Percentiles rank a stretch among this genome's conserved stretches.
Evolutionary conservation across 306 rosid genomes (phyloP).

Genomic region (Quercus gilva): DNA sequence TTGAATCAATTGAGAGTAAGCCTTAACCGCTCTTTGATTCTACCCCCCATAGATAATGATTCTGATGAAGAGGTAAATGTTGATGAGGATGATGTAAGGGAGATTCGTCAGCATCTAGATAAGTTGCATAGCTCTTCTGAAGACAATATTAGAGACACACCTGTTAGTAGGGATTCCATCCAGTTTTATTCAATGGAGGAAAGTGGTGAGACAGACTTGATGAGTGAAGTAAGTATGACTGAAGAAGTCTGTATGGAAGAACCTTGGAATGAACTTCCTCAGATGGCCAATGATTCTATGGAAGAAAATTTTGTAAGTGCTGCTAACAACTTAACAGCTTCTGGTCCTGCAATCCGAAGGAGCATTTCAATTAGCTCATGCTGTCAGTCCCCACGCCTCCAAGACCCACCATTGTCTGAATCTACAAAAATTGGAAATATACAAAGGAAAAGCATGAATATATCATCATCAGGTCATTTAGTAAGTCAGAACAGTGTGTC

Average conservation of each 20-base stretch:
- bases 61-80: constrained; percentile 56
- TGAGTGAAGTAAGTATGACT: constrained; percentile 47
- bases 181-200: constrained; percentile 52
- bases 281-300: constrained; percentile 34
- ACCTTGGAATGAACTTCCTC: constrained; percentile 31
- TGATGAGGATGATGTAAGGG: constrained; percentile 65
- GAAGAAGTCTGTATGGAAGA: constrained; percentile 44
- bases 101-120: constrained; percentile 62
- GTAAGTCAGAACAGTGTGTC: constrained; percentile 45
- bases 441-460: constrained; percentile 60
- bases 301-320: constrained; percentile 6
- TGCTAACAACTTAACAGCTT: constrained; percentile 34
- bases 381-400: constrained; percentile 51
- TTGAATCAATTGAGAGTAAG: constrained; percentile 75
- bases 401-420: constrained; percentile 76
- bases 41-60: constrained; percentile 55
- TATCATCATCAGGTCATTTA: constrained; percentile 44
- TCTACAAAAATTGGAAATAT: constrained; percentile 81
- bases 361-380: constrained; percentile 66
- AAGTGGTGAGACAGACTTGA: constrained; percentile 45
- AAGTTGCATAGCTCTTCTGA: constrained; percentile 58
- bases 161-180: constrained; percentile 44
- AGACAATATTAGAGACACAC: constrained; percentile 31
- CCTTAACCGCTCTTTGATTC: constrained; percentile 76
- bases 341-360: constrained; percentile 44